Base-by-base conservation (phyloP, 2,329 filamentous ascomycete genomes). In the Proliferodiscus dingleyae region DNA sequence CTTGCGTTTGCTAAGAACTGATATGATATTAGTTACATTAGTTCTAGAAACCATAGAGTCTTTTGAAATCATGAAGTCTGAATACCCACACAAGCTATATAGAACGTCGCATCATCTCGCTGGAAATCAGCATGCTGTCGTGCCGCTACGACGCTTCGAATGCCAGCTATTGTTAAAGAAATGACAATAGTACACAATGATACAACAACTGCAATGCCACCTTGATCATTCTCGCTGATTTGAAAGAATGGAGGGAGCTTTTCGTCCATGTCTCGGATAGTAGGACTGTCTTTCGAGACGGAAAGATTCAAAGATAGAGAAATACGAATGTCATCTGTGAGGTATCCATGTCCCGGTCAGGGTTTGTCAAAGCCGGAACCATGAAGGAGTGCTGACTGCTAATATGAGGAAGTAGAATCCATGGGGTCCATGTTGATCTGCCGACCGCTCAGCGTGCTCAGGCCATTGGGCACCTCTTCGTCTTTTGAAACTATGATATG, bases 171-270 rank as follows among this genome's bases (percentile, higher is more conserved):
- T 11, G 32, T 13, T 16, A 36, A 30, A 36, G 40, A 37, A 28
- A 48, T 19, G n/a, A 48, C 36, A 29, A 48, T 45, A 7, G 41
- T 32, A 30, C 21, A 45, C 19, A 45, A 38, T 2, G 41, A 41
- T 16, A 40, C 41, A 23, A 48, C 41, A 4, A 48, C 41, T 3
- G 39, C 46, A 30, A 26, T 34, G 3, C 38, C 38, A 5, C 46
- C 46, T 39, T 42, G 41, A 24, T 48, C 37, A 23, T 40, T 23
- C 13, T 19, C 22, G 3, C 41, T 41, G 9, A 45, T 9, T 22
- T 36, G 38, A 41, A 48, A 48, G 41, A 48, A 48, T 19, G 46
- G 41, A 15, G 46, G 36, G 13, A 19, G 13, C 23, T 37, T 37
- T 8, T 47, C 32, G 24, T 30, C 43, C 43, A 45, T 45, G 26